phyloP scores from a whole-genome alignment of 768 basidiomycete species.

The Pholiota conissans region DNA sequence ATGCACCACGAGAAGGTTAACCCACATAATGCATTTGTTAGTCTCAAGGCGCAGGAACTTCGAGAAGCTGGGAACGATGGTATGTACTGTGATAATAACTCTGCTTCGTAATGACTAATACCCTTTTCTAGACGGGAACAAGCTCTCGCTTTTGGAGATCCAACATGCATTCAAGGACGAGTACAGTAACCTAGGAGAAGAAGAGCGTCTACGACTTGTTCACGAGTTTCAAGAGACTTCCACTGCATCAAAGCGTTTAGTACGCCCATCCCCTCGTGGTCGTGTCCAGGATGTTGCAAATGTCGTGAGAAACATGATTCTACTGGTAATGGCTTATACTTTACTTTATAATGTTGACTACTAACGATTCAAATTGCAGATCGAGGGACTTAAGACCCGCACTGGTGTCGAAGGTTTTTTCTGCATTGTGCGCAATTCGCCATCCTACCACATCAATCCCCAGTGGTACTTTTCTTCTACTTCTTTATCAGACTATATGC shows the following conservation, averaged over 20 bases:
- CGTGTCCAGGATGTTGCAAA: not conserved
- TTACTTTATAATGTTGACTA: too few species aligned
- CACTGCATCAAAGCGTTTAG: not conserved
- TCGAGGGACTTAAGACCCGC: constrained; percentile 7
- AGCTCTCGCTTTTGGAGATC: not conserved
- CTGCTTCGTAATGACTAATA: not conserved
- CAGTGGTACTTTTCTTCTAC: constrained; percentile 20
- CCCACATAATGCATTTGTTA: constrained; percentile 1
- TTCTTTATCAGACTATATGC: constrained; percentile 17
- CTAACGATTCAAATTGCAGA: too few species aligned
- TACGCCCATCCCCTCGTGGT: not conserved
- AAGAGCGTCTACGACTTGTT: constrained; percentile 3
- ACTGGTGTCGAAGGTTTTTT: constrained; percentile 24
- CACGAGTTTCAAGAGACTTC: not conserved
- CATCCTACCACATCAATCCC: constrained; percentile 16
- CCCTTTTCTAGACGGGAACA: not conserved
- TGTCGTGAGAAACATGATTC: constrained; percentile 9
- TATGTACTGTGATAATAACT: not conserved
- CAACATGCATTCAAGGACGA: constrained; percentile 3
- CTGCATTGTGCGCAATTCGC: constrained; percentile 18
- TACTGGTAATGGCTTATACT: too few species aligned
- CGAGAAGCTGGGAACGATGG: not conserved
- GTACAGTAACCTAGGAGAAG: constrained; percentile 5
- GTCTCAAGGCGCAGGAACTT: constrained; percentile 1
- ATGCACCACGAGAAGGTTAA: constrained; percentile 2